Conservation (phyloP, 2,329 filamentous ascomycete species). For the Verticillium longisporum region DNA sequence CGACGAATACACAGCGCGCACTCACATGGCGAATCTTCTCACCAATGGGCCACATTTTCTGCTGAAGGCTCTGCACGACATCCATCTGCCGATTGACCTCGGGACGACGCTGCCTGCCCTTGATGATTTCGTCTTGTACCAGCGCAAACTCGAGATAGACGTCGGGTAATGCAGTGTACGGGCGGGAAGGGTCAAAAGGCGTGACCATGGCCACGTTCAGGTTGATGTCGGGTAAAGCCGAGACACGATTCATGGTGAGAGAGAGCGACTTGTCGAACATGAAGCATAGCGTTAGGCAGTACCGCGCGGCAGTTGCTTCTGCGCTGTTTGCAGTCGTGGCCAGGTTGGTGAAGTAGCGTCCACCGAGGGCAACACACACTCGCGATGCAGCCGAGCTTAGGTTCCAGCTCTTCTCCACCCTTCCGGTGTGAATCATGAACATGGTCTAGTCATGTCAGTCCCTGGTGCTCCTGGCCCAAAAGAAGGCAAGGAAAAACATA, state of each 20-base stretch:
- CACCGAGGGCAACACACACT: not conserved
- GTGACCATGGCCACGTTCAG: not conserved
- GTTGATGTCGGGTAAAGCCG: conserved; percentile 1
- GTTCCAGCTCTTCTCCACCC: not conserved
- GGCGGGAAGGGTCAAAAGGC: not conserved
- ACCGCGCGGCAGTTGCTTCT: not conserved
- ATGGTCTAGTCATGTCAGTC: not conserved
- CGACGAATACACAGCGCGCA: too few species aligned
- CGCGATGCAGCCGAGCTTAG: conserved; percentile 1
- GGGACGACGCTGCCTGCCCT: not conserved
- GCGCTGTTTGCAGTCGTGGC: not conserved
- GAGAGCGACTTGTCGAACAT: conserved; percentile 1
- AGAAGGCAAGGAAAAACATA: not conserved
- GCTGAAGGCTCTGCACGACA: not conserved
- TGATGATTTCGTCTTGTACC: conserved; percentile 1
- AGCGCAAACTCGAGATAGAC: not conserved
- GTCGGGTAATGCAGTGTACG: not conserved
- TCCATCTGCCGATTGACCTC: not conserved
- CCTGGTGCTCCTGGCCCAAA: too few species aligned
- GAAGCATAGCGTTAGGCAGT: not conserved
- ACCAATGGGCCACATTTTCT: conserved; percentile 1
- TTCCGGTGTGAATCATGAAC: conserved; percentile 1
- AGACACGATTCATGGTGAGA: not conserved
- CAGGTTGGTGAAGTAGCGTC: not conserved
- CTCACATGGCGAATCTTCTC: conserved; percentile 2